Percentiles rank a stretch among this genome's conserved stretches.
Evolutionary conservation across 2,329 filamentous ascomycete genomes (phyloP).

Genomic region (Xylogone sp.): DNA sequence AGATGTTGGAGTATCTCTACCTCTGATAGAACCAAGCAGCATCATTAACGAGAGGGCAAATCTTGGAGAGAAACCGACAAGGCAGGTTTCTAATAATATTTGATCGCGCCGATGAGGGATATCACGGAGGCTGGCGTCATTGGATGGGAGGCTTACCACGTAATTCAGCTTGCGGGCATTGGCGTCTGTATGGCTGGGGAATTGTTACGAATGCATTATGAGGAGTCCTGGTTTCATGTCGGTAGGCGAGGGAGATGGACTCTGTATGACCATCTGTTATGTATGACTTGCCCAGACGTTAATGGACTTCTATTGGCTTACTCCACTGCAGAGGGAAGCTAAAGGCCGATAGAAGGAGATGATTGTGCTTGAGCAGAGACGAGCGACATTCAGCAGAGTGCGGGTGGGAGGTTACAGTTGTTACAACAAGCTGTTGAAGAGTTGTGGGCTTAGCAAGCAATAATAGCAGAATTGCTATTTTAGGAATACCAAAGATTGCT

Average conservation of each 20-base stretch:
- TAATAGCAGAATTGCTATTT: neutral
- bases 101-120: neutral
- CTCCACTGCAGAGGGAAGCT: neutral
- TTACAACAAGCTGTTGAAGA: neutral
- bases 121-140: neutral
- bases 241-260: neutral
- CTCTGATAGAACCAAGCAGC: neutral
- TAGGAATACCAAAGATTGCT: neutral
- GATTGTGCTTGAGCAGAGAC: neutral
- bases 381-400: neutral
- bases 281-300: neutral
- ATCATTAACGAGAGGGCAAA: neutral
- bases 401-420: neutral
- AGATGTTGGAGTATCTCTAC: neutral
- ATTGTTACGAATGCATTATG: neutral
- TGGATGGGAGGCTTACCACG: neutral
- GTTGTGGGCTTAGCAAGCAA: neutral
- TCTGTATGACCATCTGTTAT: neutral
- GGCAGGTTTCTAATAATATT: neutral
- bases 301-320: neutral
- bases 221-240: neutral
- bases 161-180: neutral
- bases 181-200: neutral
- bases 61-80: neutral
- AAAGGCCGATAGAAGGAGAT: neutral